A percentile compares a stretch with the other conserved stretches of the same genome.
Conservation (phyloP, 1,284 basidiomycete species). For the Cryptococcus sp. region DNA sequence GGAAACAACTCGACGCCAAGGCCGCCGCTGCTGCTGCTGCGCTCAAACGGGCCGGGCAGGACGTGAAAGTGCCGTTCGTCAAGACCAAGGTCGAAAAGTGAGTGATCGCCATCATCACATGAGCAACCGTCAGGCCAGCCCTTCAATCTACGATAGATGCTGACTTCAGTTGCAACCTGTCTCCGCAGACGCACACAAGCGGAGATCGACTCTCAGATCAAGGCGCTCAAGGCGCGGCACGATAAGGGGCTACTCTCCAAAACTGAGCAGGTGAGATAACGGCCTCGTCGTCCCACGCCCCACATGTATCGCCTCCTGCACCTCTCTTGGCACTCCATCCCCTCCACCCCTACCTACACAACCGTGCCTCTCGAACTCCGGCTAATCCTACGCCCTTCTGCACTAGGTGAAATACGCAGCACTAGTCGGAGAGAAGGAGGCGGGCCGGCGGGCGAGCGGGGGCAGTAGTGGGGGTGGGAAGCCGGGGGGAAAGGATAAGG, state of each 20-base stretch:
- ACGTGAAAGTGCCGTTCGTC: constrained; percentile 47
- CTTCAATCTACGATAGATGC: not conserved
- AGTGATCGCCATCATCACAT: constrained; percentile 16
- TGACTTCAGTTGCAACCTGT: not conserved
- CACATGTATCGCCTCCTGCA: not conserved
- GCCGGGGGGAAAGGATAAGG: constrained; percentile 2
- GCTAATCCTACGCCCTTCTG: not conserved
- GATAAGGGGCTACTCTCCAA: constrained; percentile 48
- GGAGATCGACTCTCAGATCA: constrained; percentile 40
- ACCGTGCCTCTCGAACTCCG: constrained; percentile 1
- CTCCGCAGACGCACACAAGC: constrained; percentile 37
- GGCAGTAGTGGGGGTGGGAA: constrained; percentile 29
- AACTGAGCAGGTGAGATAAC: constrained; percentile 49
- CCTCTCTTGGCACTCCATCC: not conserved
- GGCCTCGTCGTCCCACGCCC: not conserved
- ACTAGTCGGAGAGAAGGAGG: constrained; percentile 40
- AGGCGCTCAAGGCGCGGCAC: constrained; percentile 45
- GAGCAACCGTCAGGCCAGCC: not conserved
- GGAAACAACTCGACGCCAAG: constrained; percentile 30
- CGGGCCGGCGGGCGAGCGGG: constrained; percentile 27
- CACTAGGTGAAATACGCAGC: constrained; percentile 46
- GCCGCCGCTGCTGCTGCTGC: constrained; percentile 46
- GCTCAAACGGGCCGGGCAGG: constrained; percentile 43
- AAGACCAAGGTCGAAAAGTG: constrained; percentile 47
- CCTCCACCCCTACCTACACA: not conserved